These are phyloP conservation scores for Crucihimalaya himalaica DNA, from an alignment of 345 rosid species.

Conservation along the genomic window DNA sequence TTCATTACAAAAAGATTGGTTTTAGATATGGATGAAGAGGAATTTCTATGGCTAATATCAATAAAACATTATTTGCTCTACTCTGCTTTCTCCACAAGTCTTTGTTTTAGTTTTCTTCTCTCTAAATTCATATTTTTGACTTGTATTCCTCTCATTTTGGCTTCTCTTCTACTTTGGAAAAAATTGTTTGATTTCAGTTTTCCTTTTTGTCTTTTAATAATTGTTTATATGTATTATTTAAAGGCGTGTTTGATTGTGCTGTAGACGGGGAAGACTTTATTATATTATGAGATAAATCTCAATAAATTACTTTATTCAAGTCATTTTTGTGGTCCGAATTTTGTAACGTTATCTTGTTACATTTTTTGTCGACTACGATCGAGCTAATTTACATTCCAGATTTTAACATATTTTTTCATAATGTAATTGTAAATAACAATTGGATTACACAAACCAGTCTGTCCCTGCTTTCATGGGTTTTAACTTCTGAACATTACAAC, in stretches of 20 bases:
- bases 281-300: background rate
- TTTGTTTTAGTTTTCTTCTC: background rate
- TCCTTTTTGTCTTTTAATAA: background rate
- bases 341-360: conserved; percentile 18
- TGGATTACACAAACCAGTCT: background rate
- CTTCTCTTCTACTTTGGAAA: background rate
- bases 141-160: conserved; percentile 7
- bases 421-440: too few species aligned
- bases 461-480: background rate
- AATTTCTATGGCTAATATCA: conserved; percentile 7
- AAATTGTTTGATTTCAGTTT: background rate
- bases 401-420: too few species aligned
- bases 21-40: conserved; percentile 6
- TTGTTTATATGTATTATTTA: background rate
- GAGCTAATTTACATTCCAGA: too few species aligned
- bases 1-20: conserved; percentile 5
- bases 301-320: background rate
- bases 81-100: background rate
- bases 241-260: conserved; percentile 10
- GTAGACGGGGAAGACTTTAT: background rate
- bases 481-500: background rate
- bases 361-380: too few species aligned
- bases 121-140: background rate
- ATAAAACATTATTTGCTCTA: background rate
- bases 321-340: conserved; percentile 4